A percentile compares a stretch with the other conserved stretches of the same genome.
These are phyloP conservation scores for Microthlaspi erraticum DNA, from an alignment of 345 rosid species.

Conservation along the genomic window DNA sequence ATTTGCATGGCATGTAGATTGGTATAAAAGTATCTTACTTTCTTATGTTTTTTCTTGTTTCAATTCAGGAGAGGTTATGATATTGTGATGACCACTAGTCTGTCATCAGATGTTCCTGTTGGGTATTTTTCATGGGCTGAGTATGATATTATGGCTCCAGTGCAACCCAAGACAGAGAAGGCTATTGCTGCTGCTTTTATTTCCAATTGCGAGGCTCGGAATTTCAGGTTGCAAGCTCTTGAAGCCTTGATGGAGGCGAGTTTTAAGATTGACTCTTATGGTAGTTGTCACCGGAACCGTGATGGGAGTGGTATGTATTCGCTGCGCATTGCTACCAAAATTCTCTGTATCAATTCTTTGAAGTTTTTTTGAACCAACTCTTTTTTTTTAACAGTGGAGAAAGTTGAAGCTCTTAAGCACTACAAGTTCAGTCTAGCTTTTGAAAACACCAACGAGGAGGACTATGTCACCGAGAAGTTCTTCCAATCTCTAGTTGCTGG, in stretches of 20 bases:
- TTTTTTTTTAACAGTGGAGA: slow-evolving; percentile 34
- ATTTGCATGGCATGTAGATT: slow-evolving; percentile 3
- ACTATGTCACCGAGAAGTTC: slow-evolving; percentile 92
- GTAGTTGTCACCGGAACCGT: slow-evolving; percentile 77
- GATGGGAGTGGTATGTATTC: slow-evolving; percentile 69
- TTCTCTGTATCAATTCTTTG: slow-evolving; percentile 2
- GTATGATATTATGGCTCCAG: slow-evolving; percentile 89
- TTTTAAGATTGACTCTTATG: slow-evolving; percentile 79
- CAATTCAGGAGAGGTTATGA: slow-evolving; percentile 66
- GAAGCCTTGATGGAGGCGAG: slow-evolving; percentile 63
- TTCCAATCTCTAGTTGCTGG: slow-evolving; percentile 97
- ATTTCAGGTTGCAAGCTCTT: slow-evolving; percentile 87
- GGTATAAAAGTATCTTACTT: not conserved
- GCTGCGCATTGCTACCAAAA: slow-evolving; percentile 4
- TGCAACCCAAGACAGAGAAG: slow-evolving; percentile 79
- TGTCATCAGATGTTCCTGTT: slow-evolving; percentile 95
- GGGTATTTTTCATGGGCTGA: slow-evolving; percentile 99
- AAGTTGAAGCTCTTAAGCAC: slow-evolving; percentile 81
- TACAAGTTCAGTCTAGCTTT: slow-evolving; percentile 94
- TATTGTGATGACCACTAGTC: slow-evolving; percentile 93
- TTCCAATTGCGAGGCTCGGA: slow-evolving; percentile 83
- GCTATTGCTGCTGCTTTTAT: slow-evolving; percentile 94
- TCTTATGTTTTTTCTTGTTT: not conserved
- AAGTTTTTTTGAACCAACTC: not conserved
- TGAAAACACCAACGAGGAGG: slow-evolving; percentile 98